Base-by-base conservation (phyloP, 129 eudicot genomes). In the Chrysanthemum seticuspe region DNA sequence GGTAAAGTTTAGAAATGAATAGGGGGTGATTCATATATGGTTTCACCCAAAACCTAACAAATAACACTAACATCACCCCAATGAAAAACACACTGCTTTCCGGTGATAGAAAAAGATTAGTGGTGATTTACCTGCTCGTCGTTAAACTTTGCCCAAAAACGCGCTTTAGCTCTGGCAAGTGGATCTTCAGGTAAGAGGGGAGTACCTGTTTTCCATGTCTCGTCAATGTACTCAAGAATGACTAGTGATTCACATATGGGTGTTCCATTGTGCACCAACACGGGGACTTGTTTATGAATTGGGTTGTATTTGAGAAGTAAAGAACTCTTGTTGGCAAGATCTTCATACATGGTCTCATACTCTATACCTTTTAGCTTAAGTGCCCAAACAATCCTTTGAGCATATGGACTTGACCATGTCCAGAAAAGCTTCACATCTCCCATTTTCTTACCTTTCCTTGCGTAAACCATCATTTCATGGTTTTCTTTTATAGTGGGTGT, bases 381-480 rank as follows among this genome's bases (percentile, higher is more conserved):
- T 59, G 87, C 91, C 78, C 82, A 84, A 6, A 80, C 84, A 0
- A 80, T 71, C 72, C 87, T 77, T 59, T 80, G 58, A 72, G 74
- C 79, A 75, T 25, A 86, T 78, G 82, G 91, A 65, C 91, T 83
- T 52, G 87, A 77, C 85, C 85, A 80, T 73, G 83, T 77, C 65
- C 91, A 74, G 69, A 77, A 73, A 51, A 86, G 87, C 87, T 80
- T 86, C 77, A 86, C 67, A 21, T 82, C 83, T 65, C 80, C 79
- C 87, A 83, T 82, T 13, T 23, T 29, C 55, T 62, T 45, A 29
- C 45, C 56, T 65, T 12, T 11, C 13, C 13, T 62, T 25, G 60
- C 60, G 11, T 55, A 55, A 55, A 15, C 9, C 47, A 40, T 40
- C 47, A 7, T 40, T 40, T 40, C 47, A 15, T 55, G 25, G 60